Base-by-base conservation (phyloP, 2,329 filamentous ascomycete species). In the Fusarium haematococcum region DNA sequence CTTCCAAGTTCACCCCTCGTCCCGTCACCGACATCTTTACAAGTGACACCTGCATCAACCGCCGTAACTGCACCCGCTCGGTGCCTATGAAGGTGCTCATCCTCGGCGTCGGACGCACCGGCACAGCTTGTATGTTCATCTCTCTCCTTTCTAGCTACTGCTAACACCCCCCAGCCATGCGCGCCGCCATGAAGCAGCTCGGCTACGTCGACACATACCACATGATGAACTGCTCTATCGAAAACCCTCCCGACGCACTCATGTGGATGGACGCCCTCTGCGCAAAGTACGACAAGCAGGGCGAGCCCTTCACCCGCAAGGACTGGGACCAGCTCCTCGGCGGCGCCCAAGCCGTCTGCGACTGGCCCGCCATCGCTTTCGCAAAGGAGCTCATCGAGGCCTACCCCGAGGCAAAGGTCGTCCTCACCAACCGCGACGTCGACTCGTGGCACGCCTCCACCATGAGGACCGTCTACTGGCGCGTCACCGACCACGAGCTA, bases 11-110 rank as follows among this genome's bases (percentile, higher is more conserved):
- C 71, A 80, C 68, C 56, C 71, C 77, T 33, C 75, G 79, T 56
- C 89, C 89, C 25, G 79, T 87, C 45, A 90, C 89, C 61, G 89
- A 91, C 80, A 84, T 91, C 79, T 90, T 92, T 83, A 93, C 91
- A 62, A 84, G 81, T 74, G 91, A 93, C 79, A 93, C 91, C 48
- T 89, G 91, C 79, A 92, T 94, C 81, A 90, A 94, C 82, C 86
- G 90, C 59, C 86, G 90, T 75, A 84, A 91, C 85, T 91, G 91
- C 81, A 88, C 86, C 68, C 90, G 92, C 65, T 89, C 86, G 35
- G 91, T 93, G 61, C 92, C 92, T 37, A 94, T 94, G 92, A 90
- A 90, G 80, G 90, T 94, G 56, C 89, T 94, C 37, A 88, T 91
- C 56, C 87, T 95, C 0, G 92, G 92, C 54, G 86, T 94, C 20